Base-by-base conservation (phyloP, 495 filamentous ascomycete genomes). In the Penicillium ucsense region DNA sequence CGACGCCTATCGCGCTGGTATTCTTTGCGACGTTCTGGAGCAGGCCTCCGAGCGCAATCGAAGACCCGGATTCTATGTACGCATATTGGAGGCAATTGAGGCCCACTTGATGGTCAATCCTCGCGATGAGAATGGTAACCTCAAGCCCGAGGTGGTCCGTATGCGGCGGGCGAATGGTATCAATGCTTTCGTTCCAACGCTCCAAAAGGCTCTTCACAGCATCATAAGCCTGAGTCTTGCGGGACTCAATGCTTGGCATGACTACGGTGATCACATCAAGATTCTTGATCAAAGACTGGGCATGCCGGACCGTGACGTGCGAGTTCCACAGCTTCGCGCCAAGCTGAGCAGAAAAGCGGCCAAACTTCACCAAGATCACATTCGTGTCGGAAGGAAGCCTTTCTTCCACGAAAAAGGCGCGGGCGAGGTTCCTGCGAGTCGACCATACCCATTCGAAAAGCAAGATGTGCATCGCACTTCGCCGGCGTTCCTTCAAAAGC, bases 1-100 rank as follows among this genome's bases (percentile, higher is more conserved):
- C 29, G 89, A 92, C 60, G 85, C 85, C 8, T 92, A 94, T 62
- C 81, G 84, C 45, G 86, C 86, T 5, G 74, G 90, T 4, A 73
- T 94, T 31, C 74, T 94, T 4, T 63, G 57, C 33, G 60, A 70
- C 27, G 52, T 63, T 5, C 41, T 70, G 6, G 28, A 41, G 12
- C 52, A 62, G n/a, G 20, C 35, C 5, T 11, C 20, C 6, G 32
- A 53, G 31, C 54, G 55, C n/a, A 52, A 50, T 35, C 45, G 40
- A 10, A 54, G 50, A 28, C 50, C 56, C 3, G 63, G 63, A 3
- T 49, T 70, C 6, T 61, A 68, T 42, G 34, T 47, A 6, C 47
- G 51, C 3, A 52, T 67, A 6, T 62, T 54, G 50, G 53, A 66
- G 41, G 61, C 65, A 1, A 54, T 70, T 9, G 57, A 65, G 38